A percentile compares a stretch with the other conserved stretches of the same genome.
Evolutionary conservation across 139 green algal genomes (phyloP).

Genomic region (Diplosphaera chodatii): DNA sequence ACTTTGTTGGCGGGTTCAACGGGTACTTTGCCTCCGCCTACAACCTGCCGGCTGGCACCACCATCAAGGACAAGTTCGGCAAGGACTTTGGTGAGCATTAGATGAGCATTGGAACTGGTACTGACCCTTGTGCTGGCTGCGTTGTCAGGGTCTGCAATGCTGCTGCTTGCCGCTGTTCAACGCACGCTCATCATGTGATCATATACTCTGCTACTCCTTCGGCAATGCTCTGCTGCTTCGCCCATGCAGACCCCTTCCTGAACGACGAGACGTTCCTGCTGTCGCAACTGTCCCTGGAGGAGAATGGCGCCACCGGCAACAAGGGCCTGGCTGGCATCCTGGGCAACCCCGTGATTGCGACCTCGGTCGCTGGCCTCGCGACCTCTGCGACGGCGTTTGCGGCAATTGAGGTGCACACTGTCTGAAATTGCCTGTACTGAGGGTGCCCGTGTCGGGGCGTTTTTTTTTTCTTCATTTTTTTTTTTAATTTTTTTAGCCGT

Average conservation of each 20-base stretch:
- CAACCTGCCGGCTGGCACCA: constrained; percentile 3
- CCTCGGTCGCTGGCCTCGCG: constrained; percentile 10
- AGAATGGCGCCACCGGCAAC: neutral
- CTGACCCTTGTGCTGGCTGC: neutral
- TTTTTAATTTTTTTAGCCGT: too few relatives aligned
- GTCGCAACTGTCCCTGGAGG: constrained; percentile 26
- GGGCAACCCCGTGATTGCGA: constrained; percentile 13
- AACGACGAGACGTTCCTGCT: constrained; percentile 32
- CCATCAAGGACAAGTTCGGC: constrained; percentile 12
- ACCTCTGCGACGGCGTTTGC: constrained; percentile 12
- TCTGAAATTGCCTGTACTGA: too few relatives aligned
- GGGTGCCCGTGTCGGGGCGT: too few relatives aligned
- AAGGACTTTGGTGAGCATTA: constrained; percentile 8
- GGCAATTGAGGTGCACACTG: neutral
- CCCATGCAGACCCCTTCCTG: constrained; percentile 27
- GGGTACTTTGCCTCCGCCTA: constrained; percentile 3
- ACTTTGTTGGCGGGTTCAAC: constrained; percentile 8
- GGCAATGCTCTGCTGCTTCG: neutral
- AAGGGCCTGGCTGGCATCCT: neutral
- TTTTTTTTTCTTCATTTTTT: too few relatives aligned
- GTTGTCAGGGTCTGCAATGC: neutral
- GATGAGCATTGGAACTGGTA: neutral
- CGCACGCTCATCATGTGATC: too few relatives aligned
- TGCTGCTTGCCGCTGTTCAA: too few relatives aligned
- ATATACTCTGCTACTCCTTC: too few relatives aligned